These are phyloP conservation scores for Talaromyces adpressus DNA, from an alignment of 495 filamentous ascomycete species.

Conservation along the genomic window DNA sequence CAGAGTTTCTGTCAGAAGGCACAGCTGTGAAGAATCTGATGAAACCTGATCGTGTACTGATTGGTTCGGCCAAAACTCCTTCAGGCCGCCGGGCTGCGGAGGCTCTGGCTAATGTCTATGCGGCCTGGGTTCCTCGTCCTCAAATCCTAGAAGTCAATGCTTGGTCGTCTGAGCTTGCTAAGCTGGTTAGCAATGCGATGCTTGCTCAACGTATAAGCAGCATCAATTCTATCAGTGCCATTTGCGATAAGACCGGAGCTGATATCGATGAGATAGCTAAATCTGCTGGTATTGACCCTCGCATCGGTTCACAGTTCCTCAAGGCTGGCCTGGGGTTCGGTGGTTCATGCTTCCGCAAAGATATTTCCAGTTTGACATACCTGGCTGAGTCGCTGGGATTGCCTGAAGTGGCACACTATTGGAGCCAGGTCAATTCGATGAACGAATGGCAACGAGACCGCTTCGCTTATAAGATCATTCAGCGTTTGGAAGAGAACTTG, in stretches of 20 bases:
- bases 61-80: slow-evolving; percentile 56
- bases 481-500: slow-evolving; percentile 60
- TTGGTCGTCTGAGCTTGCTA: slow-evolving; percentile 76
- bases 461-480: slow-evolving; percentile 57
- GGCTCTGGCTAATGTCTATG: slow-evolving; percentile 57
- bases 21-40: slow-evolving; percentile 67
- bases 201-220: slow-evolving; percentile 78
- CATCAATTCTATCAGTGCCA: slow-evolving; percentile 73
- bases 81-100: slow-evolving; percentile 55
- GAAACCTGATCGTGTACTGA: slow-evolving; percentile 68
- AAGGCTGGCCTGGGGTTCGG: slow-evolving; percentile 73
- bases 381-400: slow-evolving; percentile 63
- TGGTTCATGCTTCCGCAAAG: slow-evolving; percentile 80
- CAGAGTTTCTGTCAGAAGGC: slow-evolving; percentile 77
- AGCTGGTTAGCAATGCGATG: slow-evolving; percentile 76
- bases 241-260: slow-evolving; percentile 73
- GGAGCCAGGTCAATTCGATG: slow-evolving; percentile 63
- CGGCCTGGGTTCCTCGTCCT: slow-evolving; percentile 59
- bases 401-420: slow-evolving; percentile 69
- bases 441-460: slow-evolving; percentile 72
- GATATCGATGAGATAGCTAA: slow-evolving; percentile 66
- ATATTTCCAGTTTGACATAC: slow-evolving; percentile 70
- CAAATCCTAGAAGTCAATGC: slow-evolving; percentile 67
- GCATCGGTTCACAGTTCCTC: slow-evolving; percentile 70
- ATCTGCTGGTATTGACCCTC: slow-evolving; percentile 61